Percentiles rank a stretch among this genome's conserved stretches.
Conservation (phyloP, 2,329 filamentous ascomycete species). For the Ceratocystis diversiconidia region DNA sequence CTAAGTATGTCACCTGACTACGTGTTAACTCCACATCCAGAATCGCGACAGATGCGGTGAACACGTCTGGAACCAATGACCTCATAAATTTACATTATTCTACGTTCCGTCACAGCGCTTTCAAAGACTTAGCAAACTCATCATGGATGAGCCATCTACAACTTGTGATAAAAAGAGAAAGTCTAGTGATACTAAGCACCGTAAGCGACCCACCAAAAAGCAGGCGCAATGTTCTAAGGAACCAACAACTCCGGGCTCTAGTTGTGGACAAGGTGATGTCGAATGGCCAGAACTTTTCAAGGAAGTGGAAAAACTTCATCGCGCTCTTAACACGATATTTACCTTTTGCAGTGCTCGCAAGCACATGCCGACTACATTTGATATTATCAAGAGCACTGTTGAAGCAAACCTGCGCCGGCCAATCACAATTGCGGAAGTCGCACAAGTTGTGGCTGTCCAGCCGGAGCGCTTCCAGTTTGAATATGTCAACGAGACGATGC, state of each 20-base stretch:
- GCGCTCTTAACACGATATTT: conserved; percentile 79
- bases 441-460: conserved; percentile 62
- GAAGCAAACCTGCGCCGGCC: conserved; percentile 64
- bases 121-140: background rate
- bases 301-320: conserved; percentile 59
- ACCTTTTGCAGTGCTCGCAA: conserved; percentile 92
- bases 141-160: background rate
- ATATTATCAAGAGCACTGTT: conserved; percentile 72
- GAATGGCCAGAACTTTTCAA: conserved; percentile 66
- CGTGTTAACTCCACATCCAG: background rate
- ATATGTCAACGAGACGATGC: conserved; percentile 71
- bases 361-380: conserved; percentile 80
- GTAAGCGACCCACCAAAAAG: background rate
- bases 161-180: background rate
- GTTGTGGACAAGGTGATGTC: background rate
- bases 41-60: background rate
- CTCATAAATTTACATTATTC: no score
- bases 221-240: no score
- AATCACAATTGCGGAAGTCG: conserved; percentile 63
- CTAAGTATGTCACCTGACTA: background rate
- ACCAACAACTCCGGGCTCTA: background rate
- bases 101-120: no score
- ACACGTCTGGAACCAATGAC: background rate
- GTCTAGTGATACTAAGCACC: background rate
- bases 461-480: conserved; percentile 68